These are phyloP conservation scores for Plasmodium relictum DNA, from an alignment of 169 alveolate genomes.

Conservation along the genomic window DNA sequence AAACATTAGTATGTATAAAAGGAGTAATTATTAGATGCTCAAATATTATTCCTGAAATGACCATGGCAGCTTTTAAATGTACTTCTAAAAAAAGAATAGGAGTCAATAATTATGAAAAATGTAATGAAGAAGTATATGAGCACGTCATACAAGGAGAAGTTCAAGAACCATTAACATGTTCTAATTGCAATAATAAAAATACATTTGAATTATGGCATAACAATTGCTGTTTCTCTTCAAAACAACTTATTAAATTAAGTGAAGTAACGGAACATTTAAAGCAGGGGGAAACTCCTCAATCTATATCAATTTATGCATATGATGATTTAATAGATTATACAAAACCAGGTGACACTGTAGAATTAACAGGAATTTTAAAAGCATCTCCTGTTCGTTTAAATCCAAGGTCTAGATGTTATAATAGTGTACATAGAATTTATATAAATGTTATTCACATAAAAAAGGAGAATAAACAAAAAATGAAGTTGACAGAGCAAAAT, in stretches of 20 bases:
- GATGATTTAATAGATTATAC: slow-evolving; percentile 96
- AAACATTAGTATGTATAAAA: slow-evolving; percentile 93
- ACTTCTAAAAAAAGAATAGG: slow-evolving; percentile 90
- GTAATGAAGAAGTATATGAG: slow-evolving; percentile 90
- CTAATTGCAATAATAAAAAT: slow-evolving; percentile 92
- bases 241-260: slow-evolving; percentile 94
- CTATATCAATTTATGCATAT: slow-evolving; percentile 92
- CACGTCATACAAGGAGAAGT: slow-evolving; percentile 95
- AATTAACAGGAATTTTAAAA: slow-evolving; percentile 96
- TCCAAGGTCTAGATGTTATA: slow-evolving; percentile 91
- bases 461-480: slow-evolving; percentile 80
- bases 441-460: slow-evolving; percentile 93
- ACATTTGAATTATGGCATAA: slow-evolving; percentile 95
- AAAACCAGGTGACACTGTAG: slow-evolving; percentile 98
- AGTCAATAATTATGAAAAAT: slow-evolving; percentile 85
- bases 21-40: slow-evolving; percentile 97
- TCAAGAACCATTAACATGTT: slow-evolving; percentile 96
- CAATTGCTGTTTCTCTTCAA: slow-evolving; percentile 95
- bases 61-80: slow-evolving; percentile 97
- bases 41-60: slow-evolving; percentile 98
- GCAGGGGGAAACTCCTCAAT: slow-evolving; percentile 96
- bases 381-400: slow-evolving; percentile 95
- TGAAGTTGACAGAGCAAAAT: slow-evolving; percentile 77
- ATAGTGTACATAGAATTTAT: slow-evolving; percentile 94
- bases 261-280: slow-evolving; percentile 95